Evolutionary conservation across 352 stramenopile species (phyloP).

Genomic region (Phytophthora megakarya): DNA sequence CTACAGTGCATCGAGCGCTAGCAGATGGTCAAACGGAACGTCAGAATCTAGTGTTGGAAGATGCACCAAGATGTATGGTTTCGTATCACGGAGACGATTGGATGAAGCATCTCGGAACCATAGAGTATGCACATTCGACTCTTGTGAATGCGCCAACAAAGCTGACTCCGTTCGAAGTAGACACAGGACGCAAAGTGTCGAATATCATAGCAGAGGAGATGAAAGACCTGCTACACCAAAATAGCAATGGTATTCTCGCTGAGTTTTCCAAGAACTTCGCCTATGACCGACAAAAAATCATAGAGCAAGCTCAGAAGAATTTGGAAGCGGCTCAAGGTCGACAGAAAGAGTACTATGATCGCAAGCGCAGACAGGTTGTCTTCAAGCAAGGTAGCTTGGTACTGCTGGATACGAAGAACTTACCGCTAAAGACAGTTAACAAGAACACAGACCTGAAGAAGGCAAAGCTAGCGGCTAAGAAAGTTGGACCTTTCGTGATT

Average conservation of each 20-base stretch:
- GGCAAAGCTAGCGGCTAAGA: conserved; percentile 1
- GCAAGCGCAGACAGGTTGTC: neutral
- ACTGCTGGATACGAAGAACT: conserved; percentile 8
- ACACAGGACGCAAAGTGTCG: conserved; percentile 13
- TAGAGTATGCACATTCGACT: conserved; percentile 24
- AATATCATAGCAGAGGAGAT: conserved; percentile 2
- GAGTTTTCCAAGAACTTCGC: conserved; percentile 12
- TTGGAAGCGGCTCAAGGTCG: conserved; percentile 6
- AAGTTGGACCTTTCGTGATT: conserved; percentile 16
- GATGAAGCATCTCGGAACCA: conserved; percentile 10
- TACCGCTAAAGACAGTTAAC: no score
- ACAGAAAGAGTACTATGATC: conserved; percentile 22
- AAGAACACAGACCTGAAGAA: no score
- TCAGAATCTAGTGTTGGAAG: conserved; percentile 22
- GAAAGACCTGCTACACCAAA: conserved; percentile 1
- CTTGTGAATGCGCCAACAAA: conserved; percentile 12
- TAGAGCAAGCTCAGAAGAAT: conserved; percentile 5
- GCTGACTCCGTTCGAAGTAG: conserved; percentile 14
- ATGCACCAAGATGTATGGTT: conserved; percentile 18
- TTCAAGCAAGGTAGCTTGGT: conserved; percentile 15
- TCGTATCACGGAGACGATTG: conserved; percentile 19
- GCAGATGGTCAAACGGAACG: conserved; percentile 24
- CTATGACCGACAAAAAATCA: conserved; percentile 10
- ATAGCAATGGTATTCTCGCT: neutral
- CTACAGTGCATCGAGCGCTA: conserved; percentile 20